Evolutionary conservation across 169 alveolate species (phyloP).

Genomic region (Plasmodium ovale): DNA sequence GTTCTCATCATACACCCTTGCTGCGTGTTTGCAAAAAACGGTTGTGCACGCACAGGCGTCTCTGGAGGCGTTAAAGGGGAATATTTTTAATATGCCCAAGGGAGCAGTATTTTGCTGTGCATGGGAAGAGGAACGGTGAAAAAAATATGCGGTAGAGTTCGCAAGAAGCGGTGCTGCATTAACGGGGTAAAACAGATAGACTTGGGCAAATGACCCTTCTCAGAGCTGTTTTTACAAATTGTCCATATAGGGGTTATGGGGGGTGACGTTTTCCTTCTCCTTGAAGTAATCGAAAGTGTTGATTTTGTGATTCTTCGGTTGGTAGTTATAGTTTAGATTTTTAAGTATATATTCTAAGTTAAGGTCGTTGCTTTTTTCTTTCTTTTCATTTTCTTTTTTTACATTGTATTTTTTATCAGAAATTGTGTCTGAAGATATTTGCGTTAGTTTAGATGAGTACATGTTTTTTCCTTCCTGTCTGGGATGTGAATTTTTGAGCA

Average conservation of each 20-base stretch:
- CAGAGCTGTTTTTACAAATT: constrained; percentile 10
- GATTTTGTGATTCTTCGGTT: constrained; percentile 46
- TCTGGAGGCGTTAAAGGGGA: not conserved
- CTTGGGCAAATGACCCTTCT: not conserved
- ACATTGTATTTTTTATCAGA: not conserved
- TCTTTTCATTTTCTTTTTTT: constrained; percentile 9
- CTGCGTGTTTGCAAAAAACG: not conserved
- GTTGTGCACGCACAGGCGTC: not conserved
- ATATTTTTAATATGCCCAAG: too few species aligned
- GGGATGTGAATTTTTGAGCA: not conserved
- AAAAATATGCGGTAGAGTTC: too few species aligned
- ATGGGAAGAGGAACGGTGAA: too few species aligned
- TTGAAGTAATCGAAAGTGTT: constrained; percentile 72
- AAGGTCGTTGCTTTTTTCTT: constrained; percentile 31
- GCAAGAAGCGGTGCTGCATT: too few species aligned
- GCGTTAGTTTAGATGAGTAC: not conserved
- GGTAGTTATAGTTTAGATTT: constrained; percentile 57
- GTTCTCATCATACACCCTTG: not conserved
- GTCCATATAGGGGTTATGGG: constrained; percentile 47
- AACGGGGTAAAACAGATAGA: too few species aligned
- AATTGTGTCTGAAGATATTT: not conserved
- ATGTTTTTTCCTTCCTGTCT: not conserved
- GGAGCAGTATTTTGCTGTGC: too few species aligned
- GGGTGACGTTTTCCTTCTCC: constrained; percentile 57
- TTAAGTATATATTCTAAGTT: constrained; percentile 45